Evolutionary conservation across 352 stramenopile species (phyloP).

Genomic region (Phytophthora hibernalis): DNA sequence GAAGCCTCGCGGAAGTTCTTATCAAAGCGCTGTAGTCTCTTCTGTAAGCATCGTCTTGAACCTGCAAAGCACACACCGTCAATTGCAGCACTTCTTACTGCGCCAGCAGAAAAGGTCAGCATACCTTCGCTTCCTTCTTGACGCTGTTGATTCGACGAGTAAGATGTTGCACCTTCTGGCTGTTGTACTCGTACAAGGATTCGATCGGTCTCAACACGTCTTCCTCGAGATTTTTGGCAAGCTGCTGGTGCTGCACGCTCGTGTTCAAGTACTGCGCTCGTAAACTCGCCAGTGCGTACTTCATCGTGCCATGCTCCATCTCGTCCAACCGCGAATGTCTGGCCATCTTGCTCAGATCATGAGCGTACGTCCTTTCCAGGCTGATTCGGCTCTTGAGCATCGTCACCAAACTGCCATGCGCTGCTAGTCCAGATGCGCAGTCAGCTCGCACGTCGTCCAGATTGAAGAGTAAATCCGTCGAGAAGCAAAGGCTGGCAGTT

Average conservation of each 20-base stretch:
- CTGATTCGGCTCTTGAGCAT: slow-evolving; percentile 78
- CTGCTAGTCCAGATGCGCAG: slow-evolving; percentile 53
- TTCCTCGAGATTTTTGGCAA: slow-evolving; percentile 80
- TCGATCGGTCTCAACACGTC: slow-evolving; percentile 81
- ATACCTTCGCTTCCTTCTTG: slow-evolving; percentile 83
- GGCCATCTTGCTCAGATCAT: slow-evolving; percentile 70
- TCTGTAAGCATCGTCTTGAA: slow-evolving; percentile 75
- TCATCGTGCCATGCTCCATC: slow-evolving; percentile 58
- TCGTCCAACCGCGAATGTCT: slow-evolving; percentile 67
- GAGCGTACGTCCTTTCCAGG: slow-evolving; percentile 77
- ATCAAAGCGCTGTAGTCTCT: slow-evolving; percentile 77
- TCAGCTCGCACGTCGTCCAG: slow-evolving; percentile 66
- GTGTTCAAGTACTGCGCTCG: slow-evolving; percentile 84
- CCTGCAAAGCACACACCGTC: slow-evolving; percentile 23
- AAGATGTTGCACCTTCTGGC: slow-evolving; percentile 62
- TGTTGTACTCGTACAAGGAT: slow-evolving; percentile 58
- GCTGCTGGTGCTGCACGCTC: slow-evolving; percentile 76
- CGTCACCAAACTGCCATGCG: slow-evolving; percentile 62
- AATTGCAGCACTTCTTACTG: not conserved
- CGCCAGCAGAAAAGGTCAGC: not conserved
- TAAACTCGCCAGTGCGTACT: slow-evolving; percentile 64
- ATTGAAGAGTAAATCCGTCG: slow-evolving; percentile 83
- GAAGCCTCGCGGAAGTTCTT: slow-evolving; percentile 77
- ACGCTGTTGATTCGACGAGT: slow-evolving; percentile 61
- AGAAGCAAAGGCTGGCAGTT: slow-evolving; percentile 59